Evolutionary conservation across 192 early-diverging fungal species (phyloP), one percentile per base, ranked within the genome.

Genomic region (Gryganskiella cystojenkinii): DNA sequence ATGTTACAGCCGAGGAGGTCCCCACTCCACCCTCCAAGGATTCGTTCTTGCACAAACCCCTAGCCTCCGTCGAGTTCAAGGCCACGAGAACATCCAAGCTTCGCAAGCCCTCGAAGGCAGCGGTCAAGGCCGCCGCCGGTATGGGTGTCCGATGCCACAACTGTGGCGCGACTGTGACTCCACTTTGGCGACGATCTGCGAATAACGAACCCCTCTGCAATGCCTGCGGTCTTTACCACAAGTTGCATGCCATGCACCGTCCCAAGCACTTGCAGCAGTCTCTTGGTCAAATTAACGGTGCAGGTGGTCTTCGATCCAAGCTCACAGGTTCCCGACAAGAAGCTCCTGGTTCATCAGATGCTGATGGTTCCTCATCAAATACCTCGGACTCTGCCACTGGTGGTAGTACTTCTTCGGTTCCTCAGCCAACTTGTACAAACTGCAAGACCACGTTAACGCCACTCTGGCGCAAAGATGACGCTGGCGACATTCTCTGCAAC

Each of bases 181-280:
- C 95, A 3, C 85, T 99, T 17, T 99, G 98, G 98, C 89, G 98
- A 31, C 84, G 96, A 20, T 90, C 93, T 33, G 85, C 84, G n/a
- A 88, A 92, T 59, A 96, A 96, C 50, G 90, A 93, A 64, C 82
- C 93, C 5, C 85, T 99, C 27, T 99, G 98, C 82, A 99, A 99
- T 69, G 98, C 98, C 9, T 99, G 98, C 70, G 97, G 97, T 2
- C 84, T 99, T 24, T 99, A 95, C 50, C 66, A 67, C 61, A 78
- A 78, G 50, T 31, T 78, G 24, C 74, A 78, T 54, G 74, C 74
- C 14, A 64, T 53, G 60, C 74, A 78, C 30, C 74, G 74, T 2
- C 74, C 74, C 54, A 69, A 64, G 66, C 74, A 78, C 40, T 42
- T 78, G 20, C 74, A 78, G 11, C 73, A 73, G 28, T 65, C 71